Evolutionary conservation across 176 grass and related monocot species (phyloP).

Genomic region (Tillandsia fasciculata): DNA sequence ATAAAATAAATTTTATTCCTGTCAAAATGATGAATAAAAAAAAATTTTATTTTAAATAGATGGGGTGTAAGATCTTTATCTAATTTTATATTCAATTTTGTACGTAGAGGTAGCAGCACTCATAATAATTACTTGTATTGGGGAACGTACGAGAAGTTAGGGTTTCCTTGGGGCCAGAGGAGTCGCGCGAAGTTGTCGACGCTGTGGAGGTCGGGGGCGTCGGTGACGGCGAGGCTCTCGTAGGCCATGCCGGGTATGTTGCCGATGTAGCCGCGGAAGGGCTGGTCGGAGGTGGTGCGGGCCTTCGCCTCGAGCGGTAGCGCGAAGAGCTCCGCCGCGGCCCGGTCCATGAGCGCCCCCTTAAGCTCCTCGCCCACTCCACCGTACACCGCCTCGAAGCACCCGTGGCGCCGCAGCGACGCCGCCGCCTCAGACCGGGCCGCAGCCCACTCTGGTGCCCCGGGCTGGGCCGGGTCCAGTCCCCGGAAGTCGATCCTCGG

Average conservation of each 20-base stretch:
- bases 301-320: constrained; percentile 35
- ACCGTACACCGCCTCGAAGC: constrained; percentile 28
- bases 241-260: constrained; percentile 21
- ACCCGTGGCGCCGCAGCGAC: constrained; percentile 37
- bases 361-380: constrained; percentile 21
- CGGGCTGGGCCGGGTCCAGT: constrained; percentile 10
- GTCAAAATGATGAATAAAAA: no score
- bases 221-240: constrained; percentile 34
- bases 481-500: constrained; percentile 24
- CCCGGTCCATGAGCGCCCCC: constrained; percentile 20
- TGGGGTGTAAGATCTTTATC: no score
- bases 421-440: constrained; percentile 22
- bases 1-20: no score
- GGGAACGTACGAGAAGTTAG: constrained; percentile 27
- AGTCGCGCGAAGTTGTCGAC: constrained; percentile 25
- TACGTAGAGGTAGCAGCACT: no score
- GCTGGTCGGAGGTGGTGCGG: background rate
- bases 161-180: constrained; percentile 43
- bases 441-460: constrained; percentile 20
- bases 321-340: constrained; percentile 36
- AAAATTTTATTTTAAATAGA: no score
- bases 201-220: constrained; percentile 9
- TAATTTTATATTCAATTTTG: no score
- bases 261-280: constrained; percentile 31
- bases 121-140: no score